These are phyloP conservation scores for Crithidia expoeki DNA, from an alignment of 208 protist genomes.

Conservation along the genomic window DNA sequence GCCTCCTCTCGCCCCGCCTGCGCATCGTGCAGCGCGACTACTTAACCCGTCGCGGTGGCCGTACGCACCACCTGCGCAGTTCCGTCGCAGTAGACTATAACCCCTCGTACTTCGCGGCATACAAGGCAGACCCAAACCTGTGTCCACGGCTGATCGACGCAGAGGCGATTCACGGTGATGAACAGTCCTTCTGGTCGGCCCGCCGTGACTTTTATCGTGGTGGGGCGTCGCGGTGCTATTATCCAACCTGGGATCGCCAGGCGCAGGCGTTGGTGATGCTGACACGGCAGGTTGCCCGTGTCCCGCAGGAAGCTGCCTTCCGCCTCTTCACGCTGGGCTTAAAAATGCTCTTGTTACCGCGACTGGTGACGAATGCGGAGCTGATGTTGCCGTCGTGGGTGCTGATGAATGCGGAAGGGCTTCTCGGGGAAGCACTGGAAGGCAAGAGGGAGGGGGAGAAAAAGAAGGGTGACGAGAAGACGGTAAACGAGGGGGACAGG, in stretches of 20 bases:
- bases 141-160: constrained; percentile 84
- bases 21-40: constrained; percentile 73
- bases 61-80: constrained; percentile 44
- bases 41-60: constrained; percentile 72
- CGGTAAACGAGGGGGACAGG: background rate
- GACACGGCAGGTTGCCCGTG: constrained; percentile 68
- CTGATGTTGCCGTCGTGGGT: constrained; percentile 75
- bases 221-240: constrained; percentile 40
- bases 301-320: constrained; percentile 85
- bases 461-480: constrained; percentile 1
- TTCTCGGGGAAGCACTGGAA: constrained; percentile 44
- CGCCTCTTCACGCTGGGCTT: constrained; percentile 78
- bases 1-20: constrained; percentile 54
- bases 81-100: constrained; percentile 72
- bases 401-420: constrained; percentile 57
- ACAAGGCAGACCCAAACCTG: constrained; percentile 34
- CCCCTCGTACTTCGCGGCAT: constrained; percentile 42
- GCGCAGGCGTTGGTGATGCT: constrained; percentile 82
- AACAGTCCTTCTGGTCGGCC: constrained; percentile 76
- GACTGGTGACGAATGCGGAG: constrained; percentile 50
- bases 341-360: constrained; percentile 75
- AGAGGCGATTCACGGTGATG: constrained; percentile 79
- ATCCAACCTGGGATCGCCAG: constrained; percentile 79
- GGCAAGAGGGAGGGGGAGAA: constrained; percentile 23
- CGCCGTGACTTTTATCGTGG: constrained; percentile 71